Evolutionary conservation across 2,329 filamentous ascomycete genomes (phyloP), one percentile per base, ranked within the genome.

Genomic region (Fusarium sp.): DNA sequence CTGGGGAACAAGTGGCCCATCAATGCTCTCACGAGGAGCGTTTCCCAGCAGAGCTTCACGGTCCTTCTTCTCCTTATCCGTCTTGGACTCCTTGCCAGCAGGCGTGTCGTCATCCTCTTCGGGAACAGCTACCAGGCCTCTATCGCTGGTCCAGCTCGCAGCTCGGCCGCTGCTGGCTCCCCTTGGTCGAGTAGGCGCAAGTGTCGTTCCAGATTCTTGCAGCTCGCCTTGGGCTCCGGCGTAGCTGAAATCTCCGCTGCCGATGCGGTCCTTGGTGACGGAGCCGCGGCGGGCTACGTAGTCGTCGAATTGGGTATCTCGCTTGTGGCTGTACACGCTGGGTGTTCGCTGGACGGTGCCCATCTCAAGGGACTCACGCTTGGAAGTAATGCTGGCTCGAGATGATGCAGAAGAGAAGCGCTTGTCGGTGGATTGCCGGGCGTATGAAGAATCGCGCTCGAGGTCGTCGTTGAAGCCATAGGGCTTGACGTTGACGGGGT

Each of bases 401-500:
- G 71, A 73, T 3, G 76, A 75, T 6, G 53, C 62, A 15, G 70
- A 56, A 2, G 75, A 76, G 19, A 67, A 61, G 27, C 71, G 72
- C 41, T 75, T 76, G 25, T 78, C 75, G 10, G 73, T 56, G n/a
- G 76, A 73, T 5, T 58, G 57, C 17, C 67, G 72, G 7, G 73
- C 56, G 56, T 75, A 75, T 41, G 71, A 71, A 19, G 49, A 70
- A 39, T 76, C 72, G n/a, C 68, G 67, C 23, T 78, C 71, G 19
- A 75, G 23, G 30, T 67, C 72, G 60, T 80, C 77, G 66, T 73
- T 77, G 76, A 81, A 85, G 41, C 83, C 83, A 69, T 80, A 85
- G 17, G 78, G 75, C 67, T 85, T 85, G 61, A 82, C 77, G 74
- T 86, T 84, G 61, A 79, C 76, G 10, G 84, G 81, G 39, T 84